Conservation (phyloP, 169 alveolate species). For the Toxoplasma gondii region DNA sequence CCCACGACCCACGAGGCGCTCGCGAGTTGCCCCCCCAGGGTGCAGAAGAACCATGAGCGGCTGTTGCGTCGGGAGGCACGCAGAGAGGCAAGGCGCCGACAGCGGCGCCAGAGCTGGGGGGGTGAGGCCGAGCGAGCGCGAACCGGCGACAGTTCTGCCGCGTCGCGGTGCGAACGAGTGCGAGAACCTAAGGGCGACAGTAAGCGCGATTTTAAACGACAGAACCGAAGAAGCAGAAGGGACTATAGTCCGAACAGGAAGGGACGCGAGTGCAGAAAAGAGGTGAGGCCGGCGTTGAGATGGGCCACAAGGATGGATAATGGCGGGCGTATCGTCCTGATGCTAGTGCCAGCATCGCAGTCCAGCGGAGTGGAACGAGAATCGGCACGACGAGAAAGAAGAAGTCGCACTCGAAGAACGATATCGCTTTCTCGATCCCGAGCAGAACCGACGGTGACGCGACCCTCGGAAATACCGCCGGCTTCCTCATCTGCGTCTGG, state of each 20-base stretch:
- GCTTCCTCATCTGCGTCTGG: no score
- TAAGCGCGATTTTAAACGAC: neutral
- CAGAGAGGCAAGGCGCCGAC: neutral
- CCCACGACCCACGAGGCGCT: constrained; percentile 48
- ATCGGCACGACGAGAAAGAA: neutral
- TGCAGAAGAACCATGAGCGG: neutral
- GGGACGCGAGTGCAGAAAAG: neutral
- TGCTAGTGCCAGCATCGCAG: constrained; percentile 3
- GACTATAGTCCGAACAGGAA: neutral
- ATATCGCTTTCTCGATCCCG: no score
- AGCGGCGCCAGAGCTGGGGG: neutral
- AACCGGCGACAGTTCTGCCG: no score
- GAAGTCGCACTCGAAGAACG: neutral
- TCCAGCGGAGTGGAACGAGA: neutral
- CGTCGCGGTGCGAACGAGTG: neutral
- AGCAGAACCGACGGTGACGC: no score
- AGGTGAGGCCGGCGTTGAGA: neutral
- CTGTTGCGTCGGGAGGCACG: neutral
- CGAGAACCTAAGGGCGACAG: neutral
- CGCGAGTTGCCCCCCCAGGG: constrained; percentile 53
- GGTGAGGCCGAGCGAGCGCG: no score
- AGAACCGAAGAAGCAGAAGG: no score
- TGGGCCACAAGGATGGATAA: constrained; percentile 18
- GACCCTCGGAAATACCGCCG: no score
- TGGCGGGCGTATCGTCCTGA: neutral